Percentiles rank a stretch among this genome's conserved stretches.
Evolutionary conservation across 306 rosid species (phyloP).

Genomic region (Mimosa pudica): DNA sequence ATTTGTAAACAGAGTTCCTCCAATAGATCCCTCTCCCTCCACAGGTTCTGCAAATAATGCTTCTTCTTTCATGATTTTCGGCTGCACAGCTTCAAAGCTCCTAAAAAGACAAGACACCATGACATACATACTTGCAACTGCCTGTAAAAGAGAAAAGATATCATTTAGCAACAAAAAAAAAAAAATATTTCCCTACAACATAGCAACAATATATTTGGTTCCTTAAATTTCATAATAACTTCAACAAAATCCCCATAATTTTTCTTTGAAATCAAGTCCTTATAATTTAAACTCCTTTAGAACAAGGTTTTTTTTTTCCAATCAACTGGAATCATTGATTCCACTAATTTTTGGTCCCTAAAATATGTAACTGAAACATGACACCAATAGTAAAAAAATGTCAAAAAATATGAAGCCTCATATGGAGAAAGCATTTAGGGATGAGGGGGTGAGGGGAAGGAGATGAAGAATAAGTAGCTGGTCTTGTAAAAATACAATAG

Average conservation of each 20-base stretch:
- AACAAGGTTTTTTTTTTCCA: not conserved
- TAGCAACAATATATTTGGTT: not conserved
- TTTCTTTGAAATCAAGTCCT: slow-evolving; percentile 1
- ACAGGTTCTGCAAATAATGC: slow-evolving; percentile 40
- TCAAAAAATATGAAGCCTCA: not conserved
- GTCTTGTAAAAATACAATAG: too few species aligned
- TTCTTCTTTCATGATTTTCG: slow-evolving; percentile 51
- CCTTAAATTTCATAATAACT: not conserved
- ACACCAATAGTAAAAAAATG: slow-evolving; percentile 3
- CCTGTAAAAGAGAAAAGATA: slow-evolving; percentile 54
- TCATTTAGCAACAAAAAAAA: slow-evolving; percentile 37
- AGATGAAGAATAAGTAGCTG: too few species aligned
- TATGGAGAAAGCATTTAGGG: not conserved
- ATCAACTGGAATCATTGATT: not conserved
- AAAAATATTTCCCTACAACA: too few species aligned
- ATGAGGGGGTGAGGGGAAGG: not conserved
- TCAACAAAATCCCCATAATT: not conserved
- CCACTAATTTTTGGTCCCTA: not conserved
- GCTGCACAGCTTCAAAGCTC: slow-evolving; percentile 40
- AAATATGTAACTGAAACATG: not conserved
- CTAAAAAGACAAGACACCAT: slow-evolving; percentile 46
- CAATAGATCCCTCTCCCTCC: slow-evolving; percentile 37
- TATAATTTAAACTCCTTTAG: not conserved
- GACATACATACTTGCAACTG: slow-evolving; percentile 53
- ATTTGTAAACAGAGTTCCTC: slow-evolving; percentile 41